phyloP scores from a whole-genome alignment of 768 basidiomycete genomes.

The Hygrophorus russula region DNA sequence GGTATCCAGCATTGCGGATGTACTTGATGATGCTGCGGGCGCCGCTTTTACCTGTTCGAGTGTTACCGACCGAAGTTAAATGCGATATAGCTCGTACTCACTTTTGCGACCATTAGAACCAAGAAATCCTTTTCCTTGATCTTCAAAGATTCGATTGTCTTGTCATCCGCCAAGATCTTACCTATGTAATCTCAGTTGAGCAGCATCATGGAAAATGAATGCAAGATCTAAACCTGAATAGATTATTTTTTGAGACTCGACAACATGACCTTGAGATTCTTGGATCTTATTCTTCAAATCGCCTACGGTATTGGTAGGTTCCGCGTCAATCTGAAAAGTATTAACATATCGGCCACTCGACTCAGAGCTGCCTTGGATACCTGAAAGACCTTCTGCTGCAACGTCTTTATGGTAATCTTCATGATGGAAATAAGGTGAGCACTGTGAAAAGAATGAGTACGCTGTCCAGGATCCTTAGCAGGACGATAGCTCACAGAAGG shows the following conservation, averaged over 20 bases:
- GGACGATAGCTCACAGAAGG: not conserved
- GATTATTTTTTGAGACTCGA: conserved; percentile 82
- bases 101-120: conserved; percentile 98
- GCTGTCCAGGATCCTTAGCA: not conserved
- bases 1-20: conserved; percentile 23
- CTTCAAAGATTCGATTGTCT: conserved; percentile 76
- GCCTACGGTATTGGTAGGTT: conserved; percentile 62
- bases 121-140: conserved; percentile 99
- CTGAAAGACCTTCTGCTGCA: conserved; percentile 9
- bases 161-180: conserved; percentile 82
- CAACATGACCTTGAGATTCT: conserved; percentile 61
- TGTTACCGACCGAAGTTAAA: not conserved
- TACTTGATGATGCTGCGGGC: conserved; percentile 11
- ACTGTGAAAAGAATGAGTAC: too few species aligned
- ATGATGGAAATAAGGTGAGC: too few species aligned
- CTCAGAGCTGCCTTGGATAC: not conserved
- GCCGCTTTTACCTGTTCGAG: conserved; percentile 43
- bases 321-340: conserved; percentile 57
- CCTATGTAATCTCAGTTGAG: conserved; percentile 34
- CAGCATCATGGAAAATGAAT: not conserved
- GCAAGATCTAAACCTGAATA: conserved; percentile 55
- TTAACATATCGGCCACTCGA: not conserved
- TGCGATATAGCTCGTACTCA: conserved; percentile 19
- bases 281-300: conserved; percentile 79
- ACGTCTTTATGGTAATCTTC: conserved; percentile 8